phyloP scores from a whole-genome alignment of 208 protist genomes.

The Balamuthia mandrillaris region DNA sequence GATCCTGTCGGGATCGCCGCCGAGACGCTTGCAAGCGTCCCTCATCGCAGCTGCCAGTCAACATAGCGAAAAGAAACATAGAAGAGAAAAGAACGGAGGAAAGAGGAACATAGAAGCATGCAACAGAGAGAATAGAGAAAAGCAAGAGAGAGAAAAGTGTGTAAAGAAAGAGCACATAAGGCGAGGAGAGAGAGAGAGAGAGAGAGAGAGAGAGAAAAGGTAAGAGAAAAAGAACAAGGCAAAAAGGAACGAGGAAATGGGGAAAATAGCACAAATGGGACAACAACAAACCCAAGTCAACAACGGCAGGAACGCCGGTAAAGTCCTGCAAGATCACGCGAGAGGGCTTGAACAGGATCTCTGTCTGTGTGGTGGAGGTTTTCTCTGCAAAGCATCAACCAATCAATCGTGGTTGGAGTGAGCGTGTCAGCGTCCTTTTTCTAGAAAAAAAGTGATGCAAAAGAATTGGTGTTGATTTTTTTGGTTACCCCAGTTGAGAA shows the following conservation, averaged over 20 bases:
- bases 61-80: too few species aligned
- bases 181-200: too few species aligned
- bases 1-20: conserved; percentile 85
- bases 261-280: background rate
- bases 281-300: conserved; percentile 80
- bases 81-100: too few species aligned
- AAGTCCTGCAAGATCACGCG: conserved; percentile 90
- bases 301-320: conserved; percentile 91
- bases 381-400: conserved; percentile 46
- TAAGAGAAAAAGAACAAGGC: too few species aligned
- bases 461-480: background rate
- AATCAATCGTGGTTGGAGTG: background rate
- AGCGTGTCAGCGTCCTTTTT: background rate
- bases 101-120: too few species aligned
- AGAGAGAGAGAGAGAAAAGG: too few species aligned
- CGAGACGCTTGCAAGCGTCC: conserved; percentile 84
- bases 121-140: too few species aligned
- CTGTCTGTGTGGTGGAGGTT: conserved; percentile 78
- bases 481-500: conserved; percentile 82
- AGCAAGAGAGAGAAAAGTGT: too few species aligned
- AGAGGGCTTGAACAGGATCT: conserved; percentile 92
- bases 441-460: background rate
- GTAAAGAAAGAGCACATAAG: too few species aligned
- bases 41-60: conserved; percentile 90
- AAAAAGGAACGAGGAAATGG: too few species aligned